Base-by-base conservation (phyloP, 1,284 basidiomycete genomes). In the Peniophora sp. region DNA sequence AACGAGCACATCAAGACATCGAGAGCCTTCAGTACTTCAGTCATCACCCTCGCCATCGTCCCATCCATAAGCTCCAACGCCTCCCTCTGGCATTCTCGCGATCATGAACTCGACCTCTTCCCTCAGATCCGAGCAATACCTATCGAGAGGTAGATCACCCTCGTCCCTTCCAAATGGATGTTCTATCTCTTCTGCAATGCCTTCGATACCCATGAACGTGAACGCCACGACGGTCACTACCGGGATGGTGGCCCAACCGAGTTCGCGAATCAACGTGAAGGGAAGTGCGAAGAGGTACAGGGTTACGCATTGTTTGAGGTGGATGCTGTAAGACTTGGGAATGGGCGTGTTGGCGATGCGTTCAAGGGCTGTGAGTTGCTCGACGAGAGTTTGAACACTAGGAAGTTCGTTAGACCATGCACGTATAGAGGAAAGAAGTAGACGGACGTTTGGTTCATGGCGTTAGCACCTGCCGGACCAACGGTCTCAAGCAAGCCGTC, bases 281-380 rank as follows among this genome's bases (percentile, higher is more conserved):
- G 92, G 92, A 17, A 95, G 74, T 41, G 88, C 81, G 62, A 92
- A 92, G 11, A 95, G 78, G 68, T 94, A 93, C 1, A 94, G 69
- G 2, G 85, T 85, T n/a, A 93, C 87, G 55, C 87, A 90, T 80
- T 96, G 93, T 67, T 96, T 96, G 60, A 96, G 73, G 66, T 96
- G 93, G 55, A 95, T 89, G 39, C 87, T 79, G 58, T 88, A 83
- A 39, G 84, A 85, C 39, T 77, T 68, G 18, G 88, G 88, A 51
- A 91, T 91, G 0, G 87, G 88, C 14, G 88, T 88, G 60, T 88
- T 90, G 3, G 86, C 86, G 45, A 94, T 80, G 18, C 92, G 79
- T 66, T 94, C 89, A 84, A 95, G 89, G 9, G 77, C 76, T 2
- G 87, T 84, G 57, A 94, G 74, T 64, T 92, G 85, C 58, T 91